phyloP scores from a whole-genome alignment of 208 protist genomes.

The Acanthamoeba healyi region DNA sequence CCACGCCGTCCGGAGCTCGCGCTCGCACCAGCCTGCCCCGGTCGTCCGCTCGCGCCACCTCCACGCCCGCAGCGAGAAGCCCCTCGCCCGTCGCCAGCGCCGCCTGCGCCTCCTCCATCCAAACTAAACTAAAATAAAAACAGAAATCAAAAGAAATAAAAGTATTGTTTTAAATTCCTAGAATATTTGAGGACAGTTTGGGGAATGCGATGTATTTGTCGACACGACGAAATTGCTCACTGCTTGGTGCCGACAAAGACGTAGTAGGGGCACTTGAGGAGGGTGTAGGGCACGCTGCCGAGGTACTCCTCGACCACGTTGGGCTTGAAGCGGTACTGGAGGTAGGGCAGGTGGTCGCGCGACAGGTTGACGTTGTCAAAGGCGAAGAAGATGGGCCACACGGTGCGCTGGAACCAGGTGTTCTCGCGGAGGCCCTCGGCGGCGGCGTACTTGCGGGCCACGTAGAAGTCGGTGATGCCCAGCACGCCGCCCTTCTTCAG shows the following conservation, averaged over 20 bases:
- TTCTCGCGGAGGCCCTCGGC: not conserved
- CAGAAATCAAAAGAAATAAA: too few relatives aligned
- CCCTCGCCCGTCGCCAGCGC: not conserved
- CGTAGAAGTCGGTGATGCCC: conserved; percentile 67
- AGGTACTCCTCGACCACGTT: conserved; percentile 28
- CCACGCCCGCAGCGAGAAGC: not conserved
- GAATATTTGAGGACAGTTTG: too few relatives aligned
- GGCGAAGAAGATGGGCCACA: conserved; percentile 69
- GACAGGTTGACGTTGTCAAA: conserved; percentile 66
- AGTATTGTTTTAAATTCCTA: too few relatives aligned
- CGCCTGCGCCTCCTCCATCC: not conserved
- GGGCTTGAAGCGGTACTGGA: conserved; percentile 17
- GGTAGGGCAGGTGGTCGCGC: conserved; percentile 66
- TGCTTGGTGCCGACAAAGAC: conserved; percentile 62
- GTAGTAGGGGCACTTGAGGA: conserved; percentile 67
- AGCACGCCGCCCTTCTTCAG: conserved; percentile 48
- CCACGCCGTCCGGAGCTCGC: not conserved
- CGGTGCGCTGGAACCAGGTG: conserved; percentile 65
- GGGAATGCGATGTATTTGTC: too few relatives aligned
- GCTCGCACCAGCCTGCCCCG: conserved; percentile 1
- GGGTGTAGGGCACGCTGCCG: conserved; percentile 50
- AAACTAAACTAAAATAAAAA: too few relatives aligned
- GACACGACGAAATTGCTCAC: not conserved
- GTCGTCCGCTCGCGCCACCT: not conserved
- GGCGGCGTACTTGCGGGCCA: conserved; percentile 43